Evolutionary conservation across 192 early-diverging fungal species (phyloP), one percentile per base, ranked within the genome.

Genomic region (Dissophora globulifera): DNA sequence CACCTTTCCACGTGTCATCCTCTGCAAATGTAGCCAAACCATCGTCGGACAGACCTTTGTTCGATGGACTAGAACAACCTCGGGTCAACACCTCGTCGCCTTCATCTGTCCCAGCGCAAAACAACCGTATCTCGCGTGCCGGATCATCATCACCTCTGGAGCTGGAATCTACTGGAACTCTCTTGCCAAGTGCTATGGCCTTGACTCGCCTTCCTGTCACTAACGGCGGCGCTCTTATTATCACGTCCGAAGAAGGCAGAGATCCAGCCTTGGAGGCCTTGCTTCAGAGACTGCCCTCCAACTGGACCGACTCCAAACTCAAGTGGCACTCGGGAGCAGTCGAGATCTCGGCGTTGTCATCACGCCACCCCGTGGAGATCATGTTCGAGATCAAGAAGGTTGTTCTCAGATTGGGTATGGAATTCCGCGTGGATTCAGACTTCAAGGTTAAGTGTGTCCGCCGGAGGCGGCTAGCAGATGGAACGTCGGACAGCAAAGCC

Each of bases 301-400:
- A 43, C 50, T 78, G 78, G 54, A 64, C 67, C 4, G 80, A 88
- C 42, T 83, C 83, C 41, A 88, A 92, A 58, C 85, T 93, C 76
- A 86, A 88, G 30, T 84, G 84, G 48, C 89, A 92, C 66, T 89
- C 90, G 50, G 92, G 92, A 53, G 92, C 88, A 8, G 88, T 93
- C 2, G 90, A 92, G 40, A 85, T 89, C 20, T 82, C 85, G 40
- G 90, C 90, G 5, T 78, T 93, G 52, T 91, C 90, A 19, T 83
- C 86, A 26, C 69, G 86, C 50, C 74, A 86, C 23, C 92, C 92
- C 16, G 83, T 86, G 23, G 89, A 90, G 57, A 79, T 93, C 41
- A 88, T 92, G 54, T 83, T 82, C 30, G 85, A 89, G 16, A 84
- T 93, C 38, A 88, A 90, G 55, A 85, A 85, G 58, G 84, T 86